These are phyloP conservation scores for Geotrichum europaeum DNA, from an alignment of 1,139 yeast genomes.

Conservation along the genomic window DNA sequence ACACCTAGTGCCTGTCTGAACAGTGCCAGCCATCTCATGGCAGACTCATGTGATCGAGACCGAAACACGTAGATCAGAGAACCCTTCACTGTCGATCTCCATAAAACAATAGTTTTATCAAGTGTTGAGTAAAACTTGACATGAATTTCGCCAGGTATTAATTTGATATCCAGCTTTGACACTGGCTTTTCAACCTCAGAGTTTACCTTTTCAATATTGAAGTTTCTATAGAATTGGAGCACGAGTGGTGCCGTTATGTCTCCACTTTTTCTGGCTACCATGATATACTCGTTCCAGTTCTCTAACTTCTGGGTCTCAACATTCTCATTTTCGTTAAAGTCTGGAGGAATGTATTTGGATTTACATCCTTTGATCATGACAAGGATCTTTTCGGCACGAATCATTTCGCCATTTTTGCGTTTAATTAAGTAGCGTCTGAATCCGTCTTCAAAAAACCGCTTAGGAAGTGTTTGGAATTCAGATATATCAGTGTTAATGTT, in stretches of 20 bases:
- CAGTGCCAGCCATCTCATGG: constrained; percentile 60
- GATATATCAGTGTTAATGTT: not conserved
- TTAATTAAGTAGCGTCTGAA: not conserved
- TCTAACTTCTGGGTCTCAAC: constrained; percentile 52
- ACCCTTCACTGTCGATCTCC: constrained; percentile 31
- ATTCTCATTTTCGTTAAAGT: constrained; percentile 44
- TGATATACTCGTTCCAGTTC: constrained; percentile 69
- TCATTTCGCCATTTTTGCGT: constrained; percentile 48
- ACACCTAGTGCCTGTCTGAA: constrained; percentile 41
- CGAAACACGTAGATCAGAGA: constrained; percentile 47
- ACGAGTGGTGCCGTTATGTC: constrained; percentile 44
- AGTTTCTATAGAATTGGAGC: constrained; percentile 54
- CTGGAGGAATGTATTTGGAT: constrained; percentile 28
- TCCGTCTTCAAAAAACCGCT: not conserved
- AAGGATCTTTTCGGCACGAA: constrained; percentile 60
- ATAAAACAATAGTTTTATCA: constrained; percentile 62
- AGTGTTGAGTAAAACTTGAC: constrained; percentile 56
- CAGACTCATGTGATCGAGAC: constrained; percentile 43
- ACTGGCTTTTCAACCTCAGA: constrained; percentile 29
- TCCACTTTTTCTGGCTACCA: constrained; percentile 58
- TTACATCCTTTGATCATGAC: constrained; percentile 48
- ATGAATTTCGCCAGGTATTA: constrained; percentile 28
- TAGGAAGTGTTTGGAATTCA: not conserved
- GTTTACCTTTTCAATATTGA: constrained; percentile 37
- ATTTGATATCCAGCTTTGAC: constrained; percentile 24